Percentiles rank a stretch among this genome's conserved stretches.
These are phyloP conservation scores for Solanum hybrid DNA, from an alignment of 305 asterid species.

Conservation along the genomic window DNA sequence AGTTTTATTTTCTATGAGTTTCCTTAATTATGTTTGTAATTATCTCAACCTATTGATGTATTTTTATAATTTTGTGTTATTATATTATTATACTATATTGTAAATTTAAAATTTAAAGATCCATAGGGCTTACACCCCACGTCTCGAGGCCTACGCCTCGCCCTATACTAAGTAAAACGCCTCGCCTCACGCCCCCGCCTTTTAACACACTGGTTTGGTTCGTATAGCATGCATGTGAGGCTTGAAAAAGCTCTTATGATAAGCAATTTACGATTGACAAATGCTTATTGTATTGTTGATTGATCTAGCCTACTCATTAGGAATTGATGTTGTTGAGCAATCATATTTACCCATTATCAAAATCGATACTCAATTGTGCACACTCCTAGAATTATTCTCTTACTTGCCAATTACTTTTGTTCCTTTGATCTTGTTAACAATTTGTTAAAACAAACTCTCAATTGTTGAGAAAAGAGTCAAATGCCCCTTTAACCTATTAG, in stretches of 20 bases:
- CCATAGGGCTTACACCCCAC: too few species aligned
- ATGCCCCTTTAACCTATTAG: neutral
- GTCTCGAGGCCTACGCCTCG: too few species aligned
- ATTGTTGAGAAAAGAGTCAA: neutral
- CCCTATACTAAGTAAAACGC: too few species aligned
- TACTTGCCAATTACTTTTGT: neutral
- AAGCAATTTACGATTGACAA: neutral
- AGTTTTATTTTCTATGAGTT: too few species aligned
- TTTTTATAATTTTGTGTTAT: too few species aligned
- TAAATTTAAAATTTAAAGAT: too few species aligned
- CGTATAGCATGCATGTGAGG: neutral
- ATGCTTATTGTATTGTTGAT: neutral
- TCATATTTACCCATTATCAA: neutral
- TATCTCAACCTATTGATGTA: too few species aligned
- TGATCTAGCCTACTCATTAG: neutral
- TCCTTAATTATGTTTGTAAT: too few species aligned
- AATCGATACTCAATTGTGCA: neutral
- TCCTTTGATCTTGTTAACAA: neutral
- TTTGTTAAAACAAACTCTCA: neutral
- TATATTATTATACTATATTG: too few species aligned
- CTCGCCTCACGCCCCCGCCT: too few species aligned
- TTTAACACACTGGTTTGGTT: neutral
- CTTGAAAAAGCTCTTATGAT: neutral
- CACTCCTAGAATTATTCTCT: neutral
- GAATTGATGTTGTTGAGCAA: neutral